Evolutionary conservation across 371 early-diverging fungal genomes (phyloP).

Genomic region (Rhizopus microsporus): DNA sequence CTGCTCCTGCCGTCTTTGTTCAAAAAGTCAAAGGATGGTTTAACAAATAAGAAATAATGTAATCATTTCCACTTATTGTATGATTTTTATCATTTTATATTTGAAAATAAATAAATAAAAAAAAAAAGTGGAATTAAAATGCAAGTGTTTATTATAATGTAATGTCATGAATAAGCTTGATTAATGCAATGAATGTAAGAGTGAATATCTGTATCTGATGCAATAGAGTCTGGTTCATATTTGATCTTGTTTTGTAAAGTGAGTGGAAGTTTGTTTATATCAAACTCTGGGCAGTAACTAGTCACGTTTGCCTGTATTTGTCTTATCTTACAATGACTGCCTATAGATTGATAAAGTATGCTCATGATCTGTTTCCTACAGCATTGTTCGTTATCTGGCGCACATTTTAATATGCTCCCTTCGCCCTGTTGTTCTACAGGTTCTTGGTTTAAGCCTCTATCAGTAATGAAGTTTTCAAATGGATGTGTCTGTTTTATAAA

Average conservation of each 20-base stretch:
- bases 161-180: neutral
- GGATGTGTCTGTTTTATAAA: neutral
- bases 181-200: conserved; percentile 22
- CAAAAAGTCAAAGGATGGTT: conserved; percentile 13
- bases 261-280: conserved; percentile 26
- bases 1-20: conserved; percentile 17
- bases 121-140: too few relatives aligned
- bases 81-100: neutral
- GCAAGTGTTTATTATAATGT: too few relatives aligned
- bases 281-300: conserved; percentile 27
- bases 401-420: conserved; percentile 7
- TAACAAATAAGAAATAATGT: conserved; percentile 1
- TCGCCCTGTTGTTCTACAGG: conserved; percentile 1
- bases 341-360: conserved; percentile 9
- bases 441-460: neutral
- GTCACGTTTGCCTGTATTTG: conserved; percentile 23
- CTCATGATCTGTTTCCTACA: conserved; percentile 10
- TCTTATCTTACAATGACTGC: conserved; percentile 11
- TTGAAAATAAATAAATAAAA: too few relatives aligned
- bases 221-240: conserved; percentile 14
- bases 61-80: neutral
- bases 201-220: conserved; percentile 23
- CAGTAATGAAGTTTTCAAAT: too few relatives aligned
- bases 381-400: conserved; percentile 16
- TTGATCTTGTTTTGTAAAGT: conserved; percentile 14